Evolutionary conservation across 768 basidiomycete species (phyloP).

Genomic region (Lenzites betulinus): DNA sequence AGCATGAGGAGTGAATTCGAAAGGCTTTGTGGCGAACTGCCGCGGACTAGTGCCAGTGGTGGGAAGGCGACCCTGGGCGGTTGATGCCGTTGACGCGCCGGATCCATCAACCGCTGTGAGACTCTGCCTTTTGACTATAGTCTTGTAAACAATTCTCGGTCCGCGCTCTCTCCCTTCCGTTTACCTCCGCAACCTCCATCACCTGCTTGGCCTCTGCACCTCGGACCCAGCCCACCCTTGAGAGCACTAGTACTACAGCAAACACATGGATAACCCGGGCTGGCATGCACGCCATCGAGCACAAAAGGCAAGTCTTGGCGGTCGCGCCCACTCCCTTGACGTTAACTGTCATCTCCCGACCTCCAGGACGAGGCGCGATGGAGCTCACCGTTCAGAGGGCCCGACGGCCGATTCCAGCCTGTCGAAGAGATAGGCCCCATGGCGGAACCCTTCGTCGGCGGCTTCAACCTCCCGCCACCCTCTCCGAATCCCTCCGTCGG

Average conservation of each 20-base stretch:
- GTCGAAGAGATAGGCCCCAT: conserved; percentile 62
- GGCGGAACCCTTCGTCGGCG: conserved; percentile 62
- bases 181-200: conserved; percentile 6
- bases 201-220: neutral
- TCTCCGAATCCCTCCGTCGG: conserved; percentile 33
- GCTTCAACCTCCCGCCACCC: conserved; percentile 42
- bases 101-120: neutral
- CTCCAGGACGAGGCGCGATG: conserved; percentile 28
- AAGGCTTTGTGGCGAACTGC: conserved; percentile 1
- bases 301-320: conserved; percentile 44
- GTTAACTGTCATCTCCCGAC: neutral
- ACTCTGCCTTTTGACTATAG: too few species aligned
- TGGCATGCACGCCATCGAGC: conserved; percentile 74
- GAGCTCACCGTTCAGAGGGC: conserved; percentile 38
- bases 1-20: neutral
- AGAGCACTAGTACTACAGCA: too few species aligned
- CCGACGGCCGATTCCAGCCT: conserved; percentile 54
- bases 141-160: neutral
- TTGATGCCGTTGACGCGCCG: conserved; percentile 1
- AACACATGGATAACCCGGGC: conserved; percentile 70
- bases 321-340: conserved; percentile 23
- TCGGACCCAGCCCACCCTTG: neutral
- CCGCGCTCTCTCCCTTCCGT: neutral
- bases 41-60: neutral
- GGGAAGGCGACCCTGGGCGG: conserved; percentile 2